These are phyloP conservation scores for Mucor circinelloides DNA, from an alignment of 371 early-diverging fungal genomes.

Conservation along the genomic window DNA sequence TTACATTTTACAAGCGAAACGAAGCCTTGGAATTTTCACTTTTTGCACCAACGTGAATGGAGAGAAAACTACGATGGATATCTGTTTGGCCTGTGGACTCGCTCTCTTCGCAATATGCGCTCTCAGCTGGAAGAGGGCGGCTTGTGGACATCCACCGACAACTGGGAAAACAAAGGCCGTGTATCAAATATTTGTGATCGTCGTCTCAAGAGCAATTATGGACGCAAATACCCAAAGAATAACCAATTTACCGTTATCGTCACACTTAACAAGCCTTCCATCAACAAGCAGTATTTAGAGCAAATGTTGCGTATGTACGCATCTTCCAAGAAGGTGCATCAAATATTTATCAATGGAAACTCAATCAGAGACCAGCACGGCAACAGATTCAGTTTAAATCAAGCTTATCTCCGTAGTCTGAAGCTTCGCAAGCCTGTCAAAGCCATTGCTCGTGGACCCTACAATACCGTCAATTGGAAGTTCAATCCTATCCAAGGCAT, in stretches of 20 bases:
- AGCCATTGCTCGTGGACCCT: background rate
- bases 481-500: slow-evolving; percentile 36
- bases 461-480: slow-evolving; percentile 22
- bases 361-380: slow-evolving; percentile 1
- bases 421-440: slow-evolving; percentile 13
- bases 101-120: slow-evolving; percentile 14
- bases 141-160: background rate
- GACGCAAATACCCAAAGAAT: slow-evolving; percentile 11
- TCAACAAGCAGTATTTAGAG: background rate
- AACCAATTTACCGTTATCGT: slow-evolving; percentile 24
- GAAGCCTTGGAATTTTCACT: slow-evolving; percentile 43
- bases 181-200: slow-evolving; percentile 14
- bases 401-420: slow-evolving; percentile 4
- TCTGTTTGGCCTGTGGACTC: slow-evolving; percentile 33
- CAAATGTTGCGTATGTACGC: slow-evolving; percentile 7
- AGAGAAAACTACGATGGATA: slow-evolving; percentile 37
- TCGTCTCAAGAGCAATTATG: slow-evolving; percentile 13
- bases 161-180: slow-evolving; percentile 11
- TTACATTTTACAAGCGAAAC: slow-evolving; percentile 42
- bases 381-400: background rate
- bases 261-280: background rate
- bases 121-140: slow-evolving; percentile 9
- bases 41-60: slow-evolving; percentile 36
- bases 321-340: slow-evolving; percentile 11
- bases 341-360: slow-evolving; percentile 12